Evolutionary conservation across 2,329 filamentous ascomycete species (phyloP).

Genomic region (Colletotrichum cereale): DNA sequence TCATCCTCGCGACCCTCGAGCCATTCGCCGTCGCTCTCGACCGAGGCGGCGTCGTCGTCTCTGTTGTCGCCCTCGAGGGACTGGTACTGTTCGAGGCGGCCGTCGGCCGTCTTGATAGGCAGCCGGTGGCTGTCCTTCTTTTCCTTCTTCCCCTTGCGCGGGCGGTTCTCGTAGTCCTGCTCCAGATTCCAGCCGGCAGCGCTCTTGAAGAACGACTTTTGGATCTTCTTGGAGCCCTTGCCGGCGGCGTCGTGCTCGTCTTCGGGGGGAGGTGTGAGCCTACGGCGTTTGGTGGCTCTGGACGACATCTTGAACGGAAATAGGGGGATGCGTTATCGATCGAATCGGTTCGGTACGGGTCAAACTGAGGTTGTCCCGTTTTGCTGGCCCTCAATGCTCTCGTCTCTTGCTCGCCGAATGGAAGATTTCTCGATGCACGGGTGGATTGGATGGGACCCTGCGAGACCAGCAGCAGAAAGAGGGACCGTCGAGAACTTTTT

Average conservation of each 20-base stretch:
- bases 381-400: neutral
- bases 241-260: constrained; percentile 53
- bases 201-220: constrained; percentile 77
- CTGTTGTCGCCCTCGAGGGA: constrained; percentile 66
- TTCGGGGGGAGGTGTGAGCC: constrained; percentile 66
- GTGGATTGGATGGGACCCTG: constrained; percentile 20
- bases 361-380: neutral
- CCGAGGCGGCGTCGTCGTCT: constrained; percentile 70
- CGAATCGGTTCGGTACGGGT: neutral
- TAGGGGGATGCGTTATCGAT: neutral
- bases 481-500: constrained; percentile 34
- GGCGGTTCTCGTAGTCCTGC: constrained; percentile 87
- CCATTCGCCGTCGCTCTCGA: constrained; percentile 72
- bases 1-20: constrained; percentile 71
- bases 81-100: constrained; percentile 73
- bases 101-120: constrained; percentile 88
- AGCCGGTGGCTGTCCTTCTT: constrained; percentile 79
- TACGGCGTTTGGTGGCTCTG: constrained; percentile 68
- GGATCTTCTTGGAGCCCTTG: constrained; percentile 55
- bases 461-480: constrained; percentile 32
- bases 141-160: constrained; percentile 81
- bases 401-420: constrained; percentile 9
- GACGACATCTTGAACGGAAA: constrained; percentile 55
- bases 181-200: constrained; percentile 91
- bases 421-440: constrained; percentile 36